phyloP scores from a whole-genome alignment of 1,284 basidiomycete genomes.

The Apiotrichum sp. region DNA sequence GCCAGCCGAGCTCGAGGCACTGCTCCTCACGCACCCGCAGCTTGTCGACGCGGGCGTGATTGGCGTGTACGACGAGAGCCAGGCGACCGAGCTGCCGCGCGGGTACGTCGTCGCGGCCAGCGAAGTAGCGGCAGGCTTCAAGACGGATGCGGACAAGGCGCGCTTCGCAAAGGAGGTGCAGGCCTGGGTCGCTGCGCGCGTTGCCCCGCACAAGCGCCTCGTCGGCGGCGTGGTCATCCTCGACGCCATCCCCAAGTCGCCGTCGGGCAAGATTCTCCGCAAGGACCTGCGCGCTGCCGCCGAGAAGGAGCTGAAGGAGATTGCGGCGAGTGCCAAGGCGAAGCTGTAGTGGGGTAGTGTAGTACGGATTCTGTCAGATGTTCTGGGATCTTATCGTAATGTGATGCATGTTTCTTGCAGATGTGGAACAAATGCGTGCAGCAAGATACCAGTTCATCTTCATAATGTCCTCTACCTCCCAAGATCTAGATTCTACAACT shows the following conservation, averaged over 20 bases:
- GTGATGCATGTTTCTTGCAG: too few species aligned
- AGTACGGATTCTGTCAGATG: too few species aligned
- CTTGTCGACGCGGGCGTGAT: constrained; percentile 67
- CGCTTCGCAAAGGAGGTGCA: constrained; percentile 53
- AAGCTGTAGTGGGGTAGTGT: too few species aligned
- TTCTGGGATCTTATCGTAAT: too few species aligned
- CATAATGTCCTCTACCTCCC: not conserved
- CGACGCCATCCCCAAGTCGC: constrained; percentile 49
- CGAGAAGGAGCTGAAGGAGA: constrained; percentile 17
- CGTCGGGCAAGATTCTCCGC: constrained; percentile 42
- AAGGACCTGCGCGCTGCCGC: constrained; percentile 37
- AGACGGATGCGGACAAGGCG: constrained; percentile 9
- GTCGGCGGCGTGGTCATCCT: constrained; percentile 49
- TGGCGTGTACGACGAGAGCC: constrained; percentile 56
- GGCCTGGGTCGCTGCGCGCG: constrained; percentile 58
- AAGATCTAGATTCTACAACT: not conserved
- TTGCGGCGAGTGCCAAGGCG: too few species aligned
- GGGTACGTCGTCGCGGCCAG: constrained; percentile 13
- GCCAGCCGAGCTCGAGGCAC: constrained; percentile 71
- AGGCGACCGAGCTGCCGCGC: constrained; percentile 61
- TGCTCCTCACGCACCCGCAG: constrained; percentile 65
- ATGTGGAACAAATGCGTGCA: too few species aligned
- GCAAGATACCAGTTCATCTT: too few species aligned
- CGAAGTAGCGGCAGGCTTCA: not conserved
- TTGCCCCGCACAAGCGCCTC: constrained; percentile 49